These are phyloP conservation scores for Saussurea involucrata DNA, from an alignment of 129 eudicot species.

Conservation along the genomic window DNA sequence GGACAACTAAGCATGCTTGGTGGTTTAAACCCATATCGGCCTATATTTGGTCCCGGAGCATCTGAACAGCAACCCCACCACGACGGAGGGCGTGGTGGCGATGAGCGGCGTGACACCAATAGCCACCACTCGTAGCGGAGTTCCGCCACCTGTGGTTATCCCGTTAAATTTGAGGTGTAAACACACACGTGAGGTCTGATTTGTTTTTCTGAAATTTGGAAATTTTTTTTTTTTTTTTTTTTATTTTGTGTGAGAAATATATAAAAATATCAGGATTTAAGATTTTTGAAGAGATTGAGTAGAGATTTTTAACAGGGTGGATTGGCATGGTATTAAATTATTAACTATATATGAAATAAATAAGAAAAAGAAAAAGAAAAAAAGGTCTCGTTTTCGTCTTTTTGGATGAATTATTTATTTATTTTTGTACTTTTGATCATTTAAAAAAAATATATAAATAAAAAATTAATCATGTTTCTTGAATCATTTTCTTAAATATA, in stretches of 20 bases:
- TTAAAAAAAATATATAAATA: neutral
- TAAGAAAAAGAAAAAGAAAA: neutral
- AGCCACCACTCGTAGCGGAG: slow-evolving; percentile 45
- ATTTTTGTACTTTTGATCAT: neutral
- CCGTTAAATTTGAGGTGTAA: slow-evolving; percentile 34
- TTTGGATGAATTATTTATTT: neutral
- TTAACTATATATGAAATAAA: neutral
- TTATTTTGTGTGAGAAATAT: slow-evolving; percentile 17
- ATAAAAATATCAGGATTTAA: slow-evolving; percentile 13
- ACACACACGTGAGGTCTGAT: slow-evolving; percentile 65
- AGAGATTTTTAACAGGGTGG: neutral
- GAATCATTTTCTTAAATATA: neutral
- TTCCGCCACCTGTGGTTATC: slow-evolving; percentile 5
- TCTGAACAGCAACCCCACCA: slow-evolving; percentile 44
- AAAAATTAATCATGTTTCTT: neutral
- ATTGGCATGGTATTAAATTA: neutral
- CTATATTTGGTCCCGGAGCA: slow-evolving; percentile 27
- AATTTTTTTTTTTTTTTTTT: slow-evolving; percentile 5
- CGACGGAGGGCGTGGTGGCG: slow-evolving; percentile 44
- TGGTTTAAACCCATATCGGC: slow-evolving; percentile 47
- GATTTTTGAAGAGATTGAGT: slow-evolving; percentile 31
- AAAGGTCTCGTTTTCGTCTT: neutral
- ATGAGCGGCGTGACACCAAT: slow-evolving; percentile 47
- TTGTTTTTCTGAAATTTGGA: slow-evolving; percentile 25
- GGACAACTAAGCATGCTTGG: slow-evolving; percentile 50